A percentile compares a stretch with the other conserved stretches of the same genome.
These are phyloP conservation scores for Linnemannia schmuckeri DNA, from an alignment of 192 early-diverging fungal species.

Conservation along the genomic window DNA sequence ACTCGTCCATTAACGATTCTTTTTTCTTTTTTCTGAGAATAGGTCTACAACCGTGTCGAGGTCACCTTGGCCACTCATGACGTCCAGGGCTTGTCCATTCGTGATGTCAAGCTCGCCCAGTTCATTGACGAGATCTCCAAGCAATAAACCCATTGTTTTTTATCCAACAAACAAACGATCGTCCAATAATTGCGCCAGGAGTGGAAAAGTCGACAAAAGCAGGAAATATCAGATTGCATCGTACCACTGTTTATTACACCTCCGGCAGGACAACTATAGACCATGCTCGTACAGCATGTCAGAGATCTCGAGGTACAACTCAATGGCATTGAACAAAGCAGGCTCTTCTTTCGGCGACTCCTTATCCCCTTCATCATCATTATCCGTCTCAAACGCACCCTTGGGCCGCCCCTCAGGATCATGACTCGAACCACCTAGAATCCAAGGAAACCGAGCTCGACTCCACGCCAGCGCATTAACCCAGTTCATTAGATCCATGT, in stretches of 20 bases:
- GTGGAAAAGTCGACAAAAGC: neutral
- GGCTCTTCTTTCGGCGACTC: slow-evolving; percentile 12
- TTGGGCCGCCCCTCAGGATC: slow-evolving; percentile 46
- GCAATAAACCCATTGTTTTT: slow-evolving; percentile 25
- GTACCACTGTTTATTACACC: neutral
- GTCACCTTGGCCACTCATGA: slow-evolving; percentile 94
- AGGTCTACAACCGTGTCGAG: slow-evolving; percentile 95
- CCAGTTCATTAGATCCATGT: slow-evolving; percentile 58
- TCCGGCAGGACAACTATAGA: neutral
- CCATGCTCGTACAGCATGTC: slow-evolving; percentile 45
- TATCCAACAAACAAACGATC: neutral
- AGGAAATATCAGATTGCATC: neutral
- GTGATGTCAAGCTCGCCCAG: slow-evolving; percentile 84
- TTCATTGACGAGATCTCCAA: slow-evolving; percentile 69
- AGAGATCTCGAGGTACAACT: slow-evolving; percentile 53
- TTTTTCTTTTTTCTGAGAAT: neutral
- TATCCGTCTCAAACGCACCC: slow-evolving; percentile 38
- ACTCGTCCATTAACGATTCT: neutral
- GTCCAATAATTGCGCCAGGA: neutral
- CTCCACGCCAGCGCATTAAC: slow-evolving; percentile 49
- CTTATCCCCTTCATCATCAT: neutral
- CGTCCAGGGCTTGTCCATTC: slow-evolving; percentile 81
- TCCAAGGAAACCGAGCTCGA: slow-evolving; percentile 50
- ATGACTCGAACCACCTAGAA: slow-evolving; percentile 48
- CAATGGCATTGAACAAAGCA: slow-evolving; percentile 51